Conservation (phyloP, 179 eudicot species). For the Beta corolliflora region DNA sequence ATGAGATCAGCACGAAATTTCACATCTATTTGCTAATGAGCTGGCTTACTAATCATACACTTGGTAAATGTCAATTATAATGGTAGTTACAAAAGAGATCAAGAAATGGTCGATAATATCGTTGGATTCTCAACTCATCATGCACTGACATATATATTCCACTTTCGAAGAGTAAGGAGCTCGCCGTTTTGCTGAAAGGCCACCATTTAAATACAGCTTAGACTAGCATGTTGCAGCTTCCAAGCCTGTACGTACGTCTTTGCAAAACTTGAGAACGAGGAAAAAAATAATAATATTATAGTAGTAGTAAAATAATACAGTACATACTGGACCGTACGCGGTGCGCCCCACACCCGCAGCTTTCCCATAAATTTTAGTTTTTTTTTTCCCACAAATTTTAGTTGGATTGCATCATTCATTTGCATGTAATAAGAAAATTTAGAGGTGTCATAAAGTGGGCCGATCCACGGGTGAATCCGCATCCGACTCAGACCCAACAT, state of each 20-base stretch:
- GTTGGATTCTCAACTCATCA: constrained; percentile 10
- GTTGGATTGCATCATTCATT: too few species aligned
- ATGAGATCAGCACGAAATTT: not conserved
- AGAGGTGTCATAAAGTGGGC: too few species aligned
- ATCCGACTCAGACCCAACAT: too few species aligned
- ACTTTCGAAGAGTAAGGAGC: constrained; percentile 6
- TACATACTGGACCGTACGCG: too few species aligned
- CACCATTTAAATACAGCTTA: not conserved
- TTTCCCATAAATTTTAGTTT: too few species aligned
- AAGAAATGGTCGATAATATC: not conserved
- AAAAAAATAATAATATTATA: not conserved
- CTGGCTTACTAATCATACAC: not conserved
- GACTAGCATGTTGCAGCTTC: not conserved
- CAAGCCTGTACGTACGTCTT: not conserved
- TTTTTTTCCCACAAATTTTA: too few species aligned
- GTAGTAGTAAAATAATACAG: not conserved
- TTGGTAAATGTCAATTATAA: not conserved
- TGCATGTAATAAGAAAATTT: too few species aligned
- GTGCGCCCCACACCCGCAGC: too few species aligned
- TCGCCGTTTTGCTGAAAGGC: constrained; percentile 4
- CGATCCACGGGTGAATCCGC: too few species aligned
- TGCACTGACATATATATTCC: not conserved
- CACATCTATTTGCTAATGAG: constrained; percentile 6
- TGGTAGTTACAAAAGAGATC: not conserved
- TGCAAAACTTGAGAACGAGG: not conserved